Base-by-base conservation (phyloP, 1,139 yeast species). In the Lodderomyces orthopsilosis region DNA sequence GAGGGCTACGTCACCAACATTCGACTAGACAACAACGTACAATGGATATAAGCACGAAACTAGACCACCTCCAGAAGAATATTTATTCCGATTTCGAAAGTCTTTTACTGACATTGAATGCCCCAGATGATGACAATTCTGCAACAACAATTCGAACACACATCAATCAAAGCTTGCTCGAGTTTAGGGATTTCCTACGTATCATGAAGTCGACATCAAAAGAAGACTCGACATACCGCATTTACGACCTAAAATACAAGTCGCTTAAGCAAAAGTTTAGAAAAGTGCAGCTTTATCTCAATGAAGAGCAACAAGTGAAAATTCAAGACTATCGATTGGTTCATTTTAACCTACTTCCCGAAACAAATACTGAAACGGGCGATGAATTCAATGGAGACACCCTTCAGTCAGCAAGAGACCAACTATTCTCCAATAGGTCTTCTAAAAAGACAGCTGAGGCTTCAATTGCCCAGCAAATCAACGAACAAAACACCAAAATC, bases 401-500 rank as follows among this genome's bases (percentile, higher is more conserved):
- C 3, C 19, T 15, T 6, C 13, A 38, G 34, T 34, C 43, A 33
- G 33, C 35, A 28, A 14, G 40, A 39, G 22, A 40, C 41, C 17
- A 57, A 12, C 47, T 62, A 15, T 62, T 63, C 46, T 51, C 58
- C 10, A 60, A 59, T 2, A 40, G 60, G 37, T 48, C 58, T 6
- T 33, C 34, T 7, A 17, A 41, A 47, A 47, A 38, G 37, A 36
- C 42, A 28, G 42, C 52, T 2, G 55, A 58, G 33, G 36, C 44
- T 22, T 50, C 58, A 9, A 48, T 61, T 6, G 63, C 62, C 28
- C 63, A 63, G 27, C 73, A 72, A 47, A 64, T 77, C 9, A 60
- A 76, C 35, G 57, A 65, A 17, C 76, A 75, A 40, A 76, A 79
- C 42, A 77, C 77, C 47, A 74, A 75, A 46, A 77, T 82, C 45